Conservation (phyloP, 768 basidiomycete genomes). For the Neoboletus brunneissimus region DNA sequence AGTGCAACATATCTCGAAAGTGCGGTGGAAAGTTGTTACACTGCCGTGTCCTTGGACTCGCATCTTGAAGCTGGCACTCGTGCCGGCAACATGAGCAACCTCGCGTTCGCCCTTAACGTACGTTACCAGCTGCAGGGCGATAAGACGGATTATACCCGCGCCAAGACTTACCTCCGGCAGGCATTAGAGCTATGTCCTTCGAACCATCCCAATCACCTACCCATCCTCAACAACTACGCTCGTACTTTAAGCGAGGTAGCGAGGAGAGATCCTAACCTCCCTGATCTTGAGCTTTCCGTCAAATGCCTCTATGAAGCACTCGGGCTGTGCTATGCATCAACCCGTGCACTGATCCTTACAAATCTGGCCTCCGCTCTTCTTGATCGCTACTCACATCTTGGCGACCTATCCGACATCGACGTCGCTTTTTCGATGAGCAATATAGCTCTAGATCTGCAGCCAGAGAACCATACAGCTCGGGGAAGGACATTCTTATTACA, state of each 20-base stretch:
- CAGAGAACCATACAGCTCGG: slow-evolving; percentile 16
- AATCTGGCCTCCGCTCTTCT: slow-evolving; percentile 9
- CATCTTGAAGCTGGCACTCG: not conserved
- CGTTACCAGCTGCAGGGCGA: not conserved
- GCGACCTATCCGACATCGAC: not conserved
- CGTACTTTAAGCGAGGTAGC: slow-evolving; percentile 14
- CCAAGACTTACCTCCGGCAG: not conserved
- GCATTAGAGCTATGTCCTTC: not conserved
- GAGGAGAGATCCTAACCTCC: not conserved
- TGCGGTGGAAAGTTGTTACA: not conserved
- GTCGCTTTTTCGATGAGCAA: slow-evolving; percentile 17
- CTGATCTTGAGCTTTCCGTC: slow-evolving; percentile 10
- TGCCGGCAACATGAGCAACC: not conserved
- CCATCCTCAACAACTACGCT: slow-evolving; percentile 14
- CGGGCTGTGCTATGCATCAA: not conserved
- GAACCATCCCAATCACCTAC: not conserved
- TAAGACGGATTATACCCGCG: not conserved
- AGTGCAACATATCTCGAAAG: not conserved
- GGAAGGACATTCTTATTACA: slow-evolving; percentile 17
- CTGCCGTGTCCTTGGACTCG: not conserved
- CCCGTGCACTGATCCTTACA: not conserved
- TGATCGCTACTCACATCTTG: slow-evolving; percentile 3
- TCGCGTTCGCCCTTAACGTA: not conserved
- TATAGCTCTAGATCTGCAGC: slow-evolving; percentile 6
- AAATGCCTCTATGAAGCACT: not conserved